phyloP scores from a whole-genome alignment of 768 basidiomycete genomes.

The Pisolithus microcarpus region DNA sequence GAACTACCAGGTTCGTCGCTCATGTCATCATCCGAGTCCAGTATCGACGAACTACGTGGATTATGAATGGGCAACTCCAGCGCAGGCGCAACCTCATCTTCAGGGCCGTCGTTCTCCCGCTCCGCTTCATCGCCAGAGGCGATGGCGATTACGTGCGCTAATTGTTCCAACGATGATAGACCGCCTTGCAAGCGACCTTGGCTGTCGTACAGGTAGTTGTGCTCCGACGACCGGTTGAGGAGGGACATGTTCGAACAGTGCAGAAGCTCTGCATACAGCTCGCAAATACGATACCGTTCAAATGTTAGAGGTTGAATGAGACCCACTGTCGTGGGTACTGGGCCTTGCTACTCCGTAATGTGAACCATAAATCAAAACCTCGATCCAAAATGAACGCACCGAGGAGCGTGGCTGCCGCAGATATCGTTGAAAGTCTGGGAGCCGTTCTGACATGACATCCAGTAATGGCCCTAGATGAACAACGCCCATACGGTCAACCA shows the following conservation, averaged over 20 bases:
- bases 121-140: constrained; percentile 49
- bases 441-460: constrained; percentile 58
- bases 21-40: constrained; percentile 77
- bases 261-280: constrained; percentile 91
- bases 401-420: constrained; percentile 67
- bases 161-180: constrained; percentile 71
- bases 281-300: constrained; percentile 93
- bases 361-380: constrained; percentile 8
- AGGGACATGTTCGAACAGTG: constrained; percentile 99
- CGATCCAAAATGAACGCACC: constrained; percentile 38
- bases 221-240: constrained; percentile 72
- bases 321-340: constrained; percentile 69
- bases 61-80: constrained; percentile 62
- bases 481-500: constrained; percentile 80
- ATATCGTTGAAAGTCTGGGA: constrained; percentile 65
- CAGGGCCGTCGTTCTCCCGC: constrained; percentile 53
- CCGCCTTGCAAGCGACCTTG: constrained; percentile 88
- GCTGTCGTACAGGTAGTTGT: constrained; percentile 65
- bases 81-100: constrained; percentile 52
- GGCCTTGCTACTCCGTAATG: constrained; percentile 44
- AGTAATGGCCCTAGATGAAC: constrained; percentile 85
- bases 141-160: constrained; percentile 76
- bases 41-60: constrained; percentile 41
- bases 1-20: constrained; percentile 67
- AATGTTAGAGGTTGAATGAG: constrained; percentile 76